A percentile compares a stretch with the other conserved stretches of the same genome.
Conservation (phyloP, 2,329 filamentous ascomycete species). For the Leptosphaerulina australis region DNA sequence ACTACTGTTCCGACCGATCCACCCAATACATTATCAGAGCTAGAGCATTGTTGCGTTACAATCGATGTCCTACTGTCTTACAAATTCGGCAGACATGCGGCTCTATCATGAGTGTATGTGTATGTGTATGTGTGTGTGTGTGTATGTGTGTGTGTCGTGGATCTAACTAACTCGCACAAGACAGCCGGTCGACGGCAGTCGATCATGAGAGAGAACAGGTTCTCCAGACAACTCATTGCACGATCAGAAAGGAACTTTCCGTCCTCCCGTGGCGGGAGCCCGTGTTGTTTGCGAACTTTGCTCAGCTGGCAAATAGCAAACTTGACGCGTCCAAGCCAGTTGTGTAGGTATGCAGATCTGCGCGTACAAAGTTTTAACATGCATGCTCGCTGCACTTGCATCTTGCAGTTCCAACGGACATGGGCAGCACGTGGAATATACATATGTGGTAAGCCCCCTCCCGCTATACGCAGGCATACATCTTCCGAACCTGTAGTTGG, state of each 20-base stretch:
- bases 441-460: slow-evolving; percentile 15
- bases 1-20: slow-evolving; percentile 11
- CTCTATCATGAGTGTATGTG: slow-evolving; percentile 6
- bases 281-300: slow-evolving; percentile 13
- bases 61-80: no score
- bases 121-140: no score
- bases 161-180: slow-evolving; percentile 5
- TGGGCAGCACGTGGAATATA: slow-evolving; percentile 25
- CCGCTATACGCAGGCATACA: slow-evolving; percentile 21
- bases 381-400: slow-evolving; percentile 27
- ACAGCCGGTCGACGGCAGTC: slow-evolving; percentile 12
- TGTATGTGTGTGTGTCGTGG: slow-evolving; percentile 10
- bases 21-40: slow-evolving; percentile 6
- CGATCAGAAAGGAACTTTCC: slow-evolving; percentile 5
- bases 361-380: slow-evolving; percentile 22
- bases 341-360: slow-evolving; percentile 4
- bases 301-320: slow-evolving; percentile 1
- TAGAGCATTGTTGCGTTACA: slow-evolving; percentile 10
- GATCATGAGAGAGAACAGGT: slow-evolving; percentile 17
- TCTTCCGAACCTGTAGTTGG: slow-evolving; percentile 19
- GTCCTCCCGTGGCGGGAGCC: slow-evolving; percentile 20
- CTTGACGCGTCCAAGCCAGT: slow-evolving; percentile 1
- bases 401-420: slow-evolving; percentile 19
- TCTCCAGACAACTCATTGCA: slow-evolving; percentile 7
- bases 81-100: neutral